A percentile compares a stretch with the other conserved stretches of the same genome.
Evolutionary conservation across 1,139 yeast species (phyloP).

Genomic region (Saccharomyces hybrid): DNA sequence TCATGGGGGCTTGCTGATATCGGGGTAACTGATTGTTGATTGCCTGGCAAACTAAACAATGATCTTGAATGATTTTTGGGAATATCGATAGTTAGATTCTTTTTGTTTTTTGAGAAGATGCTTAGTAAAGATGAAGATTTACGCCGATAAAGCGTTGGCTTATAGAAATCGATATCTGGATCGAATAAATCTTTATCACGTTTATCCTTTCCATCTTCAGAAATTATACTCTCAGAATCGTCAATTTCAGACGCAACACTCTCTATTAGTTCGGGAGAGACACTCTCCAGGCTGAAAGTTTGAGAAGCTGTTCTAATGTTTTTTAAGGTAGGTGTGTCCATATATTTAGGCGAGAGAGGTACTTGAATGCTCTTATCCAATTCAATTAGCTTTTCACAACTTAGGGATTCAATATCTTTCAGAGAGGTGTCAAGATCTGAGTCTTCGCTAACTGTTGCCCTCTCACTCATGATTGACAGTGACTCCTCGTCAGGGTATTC

Average conservation of each 20-base stretch:
- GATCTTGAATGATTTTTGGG: slow-evolving; percentile 7
- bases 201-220: slow-evolving; percentile 9
- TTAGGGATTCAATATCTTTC: slow-evolving; percentile 19
- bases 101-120: slow-evolving; percentile 18
- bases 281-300: slow-evolving; percentile 11
- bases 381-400: slow-evolving; percentile 21
- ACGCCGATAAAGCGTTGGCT: slow-evolving; percentile 15
- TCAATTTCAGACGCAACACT: slow-evolving; percentile 8
- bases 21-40: slow-evolving; percentile 4
- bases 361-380: slow-evolving; percentile 20
- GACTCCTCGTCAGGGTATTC: neutral
- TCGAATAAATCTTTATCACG: slow-evolving; percentile 8
- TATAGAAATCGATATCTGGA: slow-evolving; percentile 17
- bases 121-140: slow-evolving; percentile 22
- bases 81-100: slow-evolving; percentile 7
- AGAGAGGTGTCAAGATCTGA: slow-evolving; percentile 12
- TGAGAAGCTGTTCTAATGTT: slow-evolving; percentile 14
- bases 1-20: slow-evolving; percentile 4
- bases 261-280: slow-evolving; percentile 7
- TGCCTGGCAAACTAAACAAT: slow-evolving; percentile 2
- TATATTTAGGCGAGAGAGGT: slow-evolving; percentile 14
- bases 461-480: neutral
- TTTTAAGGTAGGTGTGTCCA: slow-evolving; percentile 9
- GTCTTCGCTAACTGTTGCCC: neutral
- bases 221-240: slow-evolving; percentile 21